A percentile compares a stretch with the other conserved stretches of the same genome.
Evolutionary conservation across 768 basidiomycete genomes (phyloP).

Genomic region (Amanita muscaria): DNA sequence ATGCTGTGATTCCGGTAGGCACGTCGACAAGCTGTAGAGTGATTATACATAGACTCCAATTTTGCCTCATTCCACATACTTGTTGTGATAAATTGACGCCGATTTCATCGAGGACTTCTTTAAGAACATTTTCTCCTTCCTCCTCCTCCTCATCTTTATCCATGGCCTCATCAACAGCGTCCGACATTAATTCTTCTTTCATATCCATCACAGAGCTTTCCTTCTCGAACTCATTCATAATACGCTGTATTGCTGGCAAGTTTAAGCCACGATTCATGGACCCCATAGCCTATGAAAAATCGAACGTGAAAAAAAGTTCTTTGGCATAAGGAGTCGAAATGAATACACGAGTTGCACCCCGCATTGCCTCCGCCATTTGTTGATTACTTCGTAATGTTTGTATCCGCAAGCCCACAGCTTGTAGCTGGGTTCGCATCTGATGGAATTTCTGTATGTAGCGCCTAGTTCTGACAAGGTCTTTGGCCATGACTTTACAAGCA

Average conservation of each 20-base stretch:
- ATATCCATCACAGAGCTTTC: constrained; percentile 99
- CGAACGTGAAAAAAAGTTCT: constrained; percentile 6
- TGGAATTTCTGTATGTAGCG: constrained; percentile 97
- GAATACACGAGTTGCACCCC: constrained; percentile 89
- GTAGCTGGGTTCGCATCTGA: constrained; percentile 96
- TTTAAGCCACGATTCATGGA: constrained; percentile 97
- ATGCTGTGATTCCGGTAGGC: constrained; percentile 60
- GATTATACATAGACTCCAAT: constrained; percentile 6
- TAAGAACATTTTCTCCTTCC: constrained; percentile 92
- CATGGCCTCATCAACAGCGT: constrained; percentile 96
- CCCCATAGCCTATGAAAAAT: constrained; percentile 75
- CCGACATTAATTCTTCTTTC: constrained; percentile 99
- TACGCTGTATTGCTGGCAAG: constrained; percentile 87
- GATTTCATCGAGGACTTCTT: constrained; percentile 95
- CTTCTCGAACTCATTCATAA: constrained; percentile 97
- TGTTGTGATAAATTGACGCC: constrained; percentile 87
- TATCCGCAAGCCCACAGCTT: constrained; percentile 91
- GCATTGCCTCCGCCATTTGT: constrained; percentile 99
- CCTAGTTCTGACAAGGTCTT: constrained; percentile 93
- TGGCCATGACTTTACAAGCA: constrained; percentile 99
- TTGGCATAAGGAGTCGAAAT: constrained; percentile 3
- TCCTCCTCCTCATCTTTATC: constrained; percentile 97
- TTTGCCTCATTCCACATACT: constrained; percentile 17
- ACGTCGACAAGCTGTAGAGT: constrained; percentile 66
- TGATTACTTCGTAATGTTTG: constrained; percentile 96